Evolutionary conservation across 352 stramenopile genomes (phyloP).

Genomic region (Thraustochytrium striatum): DNA sequence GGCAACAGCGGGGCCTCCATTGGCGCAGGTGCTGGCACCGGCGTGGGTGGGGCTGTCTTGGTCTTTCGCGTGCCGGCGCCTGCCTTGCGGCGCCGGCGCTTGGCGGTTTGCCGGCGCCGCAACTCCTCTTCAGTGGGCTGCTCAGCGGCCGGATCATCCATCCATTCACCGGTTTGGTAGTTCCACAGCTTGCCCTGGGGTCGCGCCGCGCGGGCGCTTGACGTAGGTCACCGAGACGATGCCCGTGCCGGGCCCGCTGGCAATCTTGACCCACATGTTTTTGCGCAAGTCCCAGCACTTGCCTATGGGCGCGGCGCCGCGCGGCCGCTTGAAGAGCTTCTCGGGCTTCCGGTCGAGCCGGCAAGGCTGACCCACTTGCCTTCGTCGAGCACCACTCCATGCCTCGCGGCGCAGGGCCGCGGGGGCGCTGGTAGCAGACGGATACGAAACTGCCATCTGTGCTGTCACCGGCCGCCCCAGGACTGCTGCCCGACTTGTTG

Average conservation of each 20-base stretch:
- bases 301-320: background rate
- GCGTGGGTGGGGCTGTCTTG: background rate
- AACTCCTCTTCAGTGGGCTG: background rate
- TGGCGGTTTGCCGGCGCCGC: background rate
- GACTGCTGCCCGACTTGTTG: too few species aligned
- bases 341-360: too few species aligned
- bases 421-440: too few species aligned
- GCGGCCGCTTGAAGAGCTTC: background rate
- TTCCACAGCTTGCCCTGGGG: background rate
- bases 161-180: background rate
- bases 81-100: background rate
- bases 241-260: background rate
- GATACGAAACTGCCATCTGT: too few species aligned
- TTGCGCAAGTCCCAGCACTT: background rate
- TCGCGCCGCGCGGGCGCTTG: background rate
- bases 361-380: too few species aligned
- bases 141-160: too few species aligned
- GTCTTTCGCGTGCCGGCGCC: background rate
- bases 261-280: background rate
- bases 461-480: too few species aligned
- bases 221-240: background rate
- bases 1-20: background rate
- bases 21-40: background rate
- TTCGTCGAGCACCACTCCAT: background rate
- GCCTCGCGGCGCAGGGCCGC: too few species aligned